Conservation (phyloP, 768 basidiomycete species). For the Tulasnella sp. region DNA sequence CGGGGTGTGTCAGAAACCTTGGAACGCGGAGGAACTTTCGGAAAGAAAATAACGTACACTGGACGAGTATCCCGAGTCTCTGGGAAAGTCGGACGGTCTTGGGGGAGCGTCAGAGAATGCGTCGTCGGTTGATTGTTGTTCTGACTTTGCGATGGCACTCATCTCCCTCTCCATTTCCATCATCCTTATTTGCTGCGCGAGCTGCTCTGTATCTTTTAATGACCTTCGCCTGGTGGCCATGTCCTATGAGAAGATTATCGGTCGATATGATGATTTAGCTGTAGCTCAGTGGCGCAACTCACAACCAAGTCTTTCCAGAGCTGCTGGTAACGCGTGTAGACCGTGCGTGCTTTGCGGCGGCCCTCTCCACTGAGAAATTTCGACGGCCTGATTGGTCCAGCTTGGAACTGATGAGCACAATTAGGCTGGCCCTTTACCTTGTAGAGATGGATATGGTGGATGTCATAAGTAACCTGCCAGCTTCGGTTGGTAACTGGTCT, state of each 20-base stretch:
- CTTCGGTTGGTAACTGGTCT: too few relatives aligned
- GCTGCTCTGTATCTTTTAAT: not conserved
- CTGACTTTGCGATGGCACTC: not conserved
- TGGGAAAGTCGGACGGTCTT: not conserved
- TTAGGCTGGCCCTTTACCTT: too few relatives aligned
- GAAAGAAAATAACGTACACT: not conserved
- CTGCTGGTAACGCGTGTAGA: not conserved
- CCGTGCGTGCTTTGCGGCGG: not conserved
- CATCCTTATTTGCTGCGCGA: not conserved
- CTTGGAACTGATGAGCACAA: too few relatives aligned
- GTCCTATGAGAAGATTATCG: not conserved
- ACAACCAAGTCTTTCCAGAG: not conserved
- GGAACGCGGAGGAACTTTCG: not conserved
- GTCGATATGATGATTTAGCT: not conserved
- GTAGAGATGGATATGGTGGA: too few relatives aligned
- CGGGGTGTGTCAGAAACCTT: not conserved
- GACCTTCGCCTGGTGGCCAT: not conserved
- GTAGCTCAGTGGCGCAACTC: not conserved
- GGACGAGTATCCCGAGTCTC: not conserved
- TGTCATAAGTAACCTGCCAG: too few relatives aligned
- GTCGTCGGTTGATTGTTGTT: too few relatives aligned
- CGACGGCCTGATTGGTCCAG: too few relatives aligned
- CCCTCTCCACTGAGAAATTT: not conserved
- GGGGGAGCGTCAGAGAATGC: not conserved
- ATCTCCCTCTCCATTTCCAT: not conserved